Evolutionary conservation across 768 basidiomycete species (phyloP).

Genomic region (Mrakia blollopis): DNA sequence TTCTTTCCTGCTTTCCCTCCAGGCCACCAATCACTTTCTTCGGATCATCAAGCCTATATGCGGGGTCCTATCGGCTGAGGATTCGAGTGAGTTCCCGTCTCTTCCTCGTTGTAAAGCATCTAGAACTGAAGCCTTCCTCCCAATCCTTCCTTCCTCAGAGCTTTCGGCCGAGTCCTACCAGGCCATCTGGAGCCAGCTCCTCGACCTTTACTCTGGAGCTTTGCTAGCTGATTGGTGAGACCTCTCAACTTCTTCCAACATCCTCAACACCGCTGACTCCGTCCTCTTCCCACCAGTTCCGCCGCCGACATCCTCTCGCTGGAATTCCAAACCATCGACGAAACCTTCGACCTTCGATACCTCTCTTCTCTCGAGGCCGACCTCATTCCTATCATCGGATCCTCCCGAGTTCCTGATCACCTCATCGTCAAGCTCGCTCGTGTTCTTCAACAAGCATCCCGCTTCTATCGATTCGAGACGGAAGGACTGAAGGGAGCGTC

Average conservation of each 20-base stretch:
- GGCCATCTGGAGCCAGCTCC: slow-evolving; percentile 76
- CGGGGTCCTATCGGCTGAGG: neutral
- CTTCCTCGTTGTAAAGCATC: neutral
- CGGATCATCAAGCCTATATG: slow-evolving; percentile 12
- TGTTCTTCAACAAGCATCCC: slow-evolving; percentile 36
- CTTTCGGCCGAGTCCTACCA: slow-evolving; percentile 64
- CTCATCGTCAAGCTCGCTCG: slow-evolving; percentile 36
- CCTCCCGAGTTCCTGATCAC: slow-evolving; percentile 34
- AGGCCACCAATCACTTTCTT: slow-evolving; percentile 20
- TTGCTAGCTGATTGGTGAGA: slow-evolving; percentile 79
- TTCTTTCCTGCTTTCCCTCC: slow-evolving; percentile 32
- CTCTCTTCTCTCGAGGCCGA: slow-evolving; percentile 32
- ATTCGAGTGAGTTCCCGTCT: neutral
- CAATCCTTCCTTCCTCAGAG: slow-evolving; percentile 43
- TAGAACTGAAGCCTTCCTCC: neutral
- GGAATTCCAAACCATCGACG: slow-evolving; percentile 35
- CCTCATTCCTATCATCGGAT: slow-evolving; percentile 35
- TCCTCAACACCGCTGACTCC: neutral
- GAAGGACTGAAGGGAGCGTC: neutral
- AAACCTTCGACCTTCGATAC: slow-evolving; percentile 37
- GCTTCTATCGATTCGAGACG: slow-evolving; percentile 34
- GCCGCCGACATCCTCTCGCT: slow-evolving; percentile 18
- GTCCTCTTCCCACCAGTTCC: neutral
- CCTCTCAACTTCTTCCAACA: too few relatives aligned
- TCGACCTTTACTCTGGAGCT: slow-evolving; percentile 74